These are phyloP conservation scores for Globisporangium apiculatum DNA, from an alignment of 352 stramenopile genomes.

Conservation along the genomic window DNA sequence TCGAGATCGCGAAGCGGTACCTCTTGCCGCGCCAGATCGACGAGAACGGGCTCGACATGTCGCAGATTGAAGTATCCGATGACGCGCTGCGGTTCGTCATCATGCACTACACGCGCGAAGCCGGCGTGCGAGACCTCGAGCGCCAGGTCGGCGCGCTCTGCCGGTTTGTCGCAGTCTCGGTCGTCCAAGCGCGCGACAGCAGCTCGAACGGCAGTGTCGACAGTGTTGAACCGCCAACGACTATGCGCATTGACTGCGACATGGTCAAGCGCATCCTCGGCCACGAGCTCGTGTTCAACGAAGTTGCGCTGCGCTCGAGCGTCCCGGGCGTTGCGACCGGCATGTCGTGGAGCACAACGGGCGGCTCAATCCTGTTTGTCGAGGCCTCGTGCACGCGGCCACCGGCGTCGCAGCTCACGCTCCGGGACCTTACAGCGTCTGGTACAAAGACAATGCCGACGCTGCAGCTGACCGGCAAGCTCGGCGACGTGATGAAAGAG, in stretches of 20 bases:
- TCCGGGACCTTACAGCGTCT: constrained; percentile 18
- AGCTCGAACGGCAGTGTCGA: constrained; percentile 4
- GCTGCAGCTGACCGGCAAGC: constrained; percentile 63
- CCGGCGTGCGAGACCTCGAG: constrained; percentile 80
- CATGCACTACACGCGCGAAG: constrained; percentile 81
- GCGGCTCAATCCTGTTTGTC: constrained; percentile 81
- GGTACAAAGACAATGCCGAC: constrained; percentile 20
- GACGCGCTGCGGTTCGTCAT: constrained; percentile 66
- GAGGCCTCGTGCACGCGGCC: constrained; percentile 70
- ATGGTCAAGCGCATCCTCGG: constrained; percentile 59
- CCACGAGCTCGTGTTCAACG: constrained; percentile 63
- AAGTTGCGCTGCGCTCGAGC: constrained; percentile 60
- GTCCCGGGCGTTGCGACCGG: constrained; percentile 69
- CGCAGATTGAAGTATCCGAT: constrained; percentile 39
- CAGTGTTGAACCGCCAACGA: constrained; percentile 26
- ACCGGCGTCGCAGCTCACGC: constrained; percentile 15
- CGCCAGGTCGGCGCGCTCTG: constrained; percentile 72
- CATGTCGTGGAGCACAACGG: constrained; percentile 78
- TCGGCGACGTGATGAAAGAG: constrained; percentile 88
- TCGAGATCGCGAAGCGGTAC: constrained; percentile 73
- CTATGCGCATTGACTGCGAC: constrained; percentile 25
- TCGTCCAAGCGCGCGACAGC: constrained; percentile 47
- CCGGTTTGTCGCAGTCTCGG: constrained; percentile 59
- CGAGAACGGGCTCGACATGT: constrained; percentile 53
- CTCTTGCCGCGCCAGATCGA: constrained; percentile 74